These are phyloP conservation scores for Chrysanthemum seticuspe DNA, from an alignment of 129 eudicot species.

Conservation along the genomic window DNA sequence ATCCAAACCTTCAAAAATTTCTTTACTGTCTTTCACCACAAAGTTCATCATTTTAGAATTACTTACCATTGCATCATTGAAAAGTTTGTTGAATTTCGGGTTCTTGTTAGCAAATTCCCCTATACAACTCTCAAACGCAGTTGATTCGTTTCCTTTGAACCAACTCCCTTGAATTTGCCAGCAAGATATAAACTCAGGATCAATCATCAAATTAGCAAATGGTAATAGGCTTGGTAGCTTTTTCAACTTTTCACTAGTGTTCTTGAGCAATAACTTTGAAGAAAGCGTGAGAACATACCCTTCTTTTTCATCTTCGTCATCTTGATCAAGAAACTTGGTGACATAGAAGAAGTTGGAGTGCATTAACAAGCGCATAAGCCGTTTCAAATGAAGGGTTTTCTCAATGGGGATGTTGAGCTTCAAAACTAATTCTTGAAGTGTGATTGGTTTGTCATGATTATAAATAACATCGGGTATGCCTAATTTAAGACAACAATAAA, in stretches of 20 bases:
- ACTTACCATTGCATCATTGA: constrained; percentile 40
- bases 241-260: background rate
- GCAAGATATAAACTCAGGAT: constrained; percentile 14
- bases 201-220: background rate
- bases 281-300: constrained; percentile 32
- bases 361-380: constrained; percentile 39
- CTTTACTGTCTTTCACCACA: constrained; percentile 16
- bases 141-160: constrained; percentile 20
- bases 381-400: constrained; percentile 24
- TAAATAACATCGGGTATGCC: constrained; percentile 43
- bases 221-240: constrained; percentile 17
- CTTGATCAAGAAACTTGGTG: constrained; percentile 14
- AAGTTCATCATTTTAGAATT: constrained; percentile 27
- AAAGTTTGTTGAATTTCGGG: constrained; percentile 11
- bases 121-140: constrained; percentile 19
- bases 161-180: constrained; percentile 26
- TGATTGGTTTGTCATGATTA: constrained; percentile 33
- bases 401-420: constrained; percentile 21
- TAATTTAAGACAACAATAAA: constrained; percentile 43
- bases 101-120: constrained; percentile 29
- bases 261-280: constrained; percentile 33
- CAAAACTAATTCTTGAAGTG: constrained; percentile 23
- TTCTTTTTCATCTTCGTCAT: constrained; percentile 1
- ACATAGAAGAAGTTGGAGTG: constrained; percentile 29
- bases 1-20: constrained; percentile 34